Base-by-base conservation (phyloP, 2,329 filamentous ascomycete species). In the Elsinoe arachidis region DNA sequence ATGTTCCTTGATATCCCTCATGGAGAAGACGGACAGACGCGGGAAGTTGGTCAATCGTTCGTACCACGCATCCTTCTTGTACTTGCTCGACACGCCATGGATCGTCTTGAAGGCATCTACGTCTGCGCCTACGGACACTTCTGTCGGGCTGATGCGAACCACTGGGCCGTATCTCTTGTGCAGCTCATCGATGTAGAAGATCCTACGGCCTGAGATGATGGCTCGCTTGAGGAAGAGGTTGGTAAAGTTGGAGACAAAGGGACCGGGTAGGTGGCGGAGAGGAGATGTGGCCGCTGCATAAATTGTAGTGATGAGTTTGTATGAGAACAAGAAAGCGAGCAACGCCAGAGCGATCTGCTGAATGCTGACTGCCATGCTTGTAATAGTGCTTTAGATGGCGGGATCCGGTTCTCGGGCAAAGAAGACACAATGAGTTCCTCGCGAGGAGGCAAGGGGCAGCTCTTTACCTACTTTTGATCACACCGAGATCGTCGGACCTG, bases 141-240 rank as follows among this genome's bases (percentile, higher is more conserved):
- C 68, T 9, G 60, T 58, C 1, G 68, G 68, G 19, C 63, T 56
- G 19, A 69, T 61, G 54, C 73, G 68, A 33, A 76, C 64, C 46
- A 75, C 70, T 6, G 73, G 73, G 11, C 72, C 72, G 60, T 73
- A 73, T 57, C 63, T 60, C 41, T 66, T 60, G 57, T 74, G 72
- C 65, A 73, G 64, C 49, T 65, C 65, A 11, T 65, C 60, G 30
- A 74, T 70, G 62, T 72, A 72, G 57, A 71, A 69, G 58, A 72
- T 69, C 1, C 72, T 67, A 9, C 71, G 68, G 5, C 72, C 72
- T 6, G 63, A 64, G 5, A 73, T 61, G n/a, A 73, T 68, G 10
- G 70, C 68, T 2, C 65, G 62, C 59, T 74, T 74, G 23, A 75
- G 64, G 7, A 58, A 61, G 1, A 67, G 56, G 12, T 64, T 64